Evolutionary conservation across 192 early-diverging fungal species (phyloP).

Genomic region (Coemansia sp.): DNA sequence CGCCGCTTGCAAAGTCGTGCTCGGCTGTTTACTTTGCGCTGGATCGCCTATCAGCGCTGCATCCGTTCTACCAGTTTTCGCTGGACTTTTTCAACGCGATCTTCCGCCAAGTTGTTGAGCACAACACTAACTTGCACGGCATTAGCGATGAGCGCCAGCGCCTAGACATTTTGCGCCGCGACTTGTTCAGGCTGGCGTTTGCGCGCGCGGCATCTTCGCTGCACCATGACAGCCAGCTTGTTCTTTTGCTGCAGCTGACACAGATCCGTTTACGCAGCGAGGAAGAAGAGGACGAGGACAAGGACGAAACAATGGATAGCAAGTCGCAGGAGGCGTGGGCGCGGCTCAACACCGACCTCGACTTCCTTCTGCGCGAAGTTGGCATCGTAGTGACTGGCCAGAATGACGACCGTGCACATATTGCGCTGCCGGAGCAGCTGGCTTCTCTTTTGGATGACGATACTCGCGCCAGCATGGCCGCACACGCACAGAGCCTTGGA

Average conservation of each 20-base stretch:
- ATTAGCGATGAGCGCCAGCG: constrained; percentile 69
- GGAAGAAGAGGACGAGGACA: constrained; percentile 32
- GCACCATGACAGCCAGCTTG: constrained; percentile 88
- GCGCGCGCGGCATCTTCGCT: constrained; percentile 77
- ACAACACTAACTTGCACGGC: constrained; percentile 65
- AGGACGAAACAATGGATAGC: not conserved
- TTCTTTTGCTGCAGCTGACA: constrained; percentile 81
- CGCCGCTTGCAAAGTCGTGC: constrained; percentile 87
- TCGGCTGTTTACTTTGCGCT: constrained; percentile 95
- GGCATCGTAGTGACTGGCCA: not conserved
- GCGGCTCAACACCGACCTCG: constrained; percentile 41
- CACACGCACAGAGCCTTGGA: constrained; percentile 24
- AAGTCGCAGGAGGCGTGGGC: constrained; percentile 43
- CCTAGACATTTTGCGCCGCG: constrained; percentile 69
- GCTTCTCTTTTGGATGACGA: constrained; percentile 30
- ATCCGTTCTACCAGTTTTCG: constrained; percentile 99
- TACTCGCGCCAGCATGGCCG: constrained; percentile 12
- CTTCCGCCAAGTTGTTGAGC: constrained; percentile 82
- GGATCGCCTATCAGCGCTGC: constrained; percentile 84
- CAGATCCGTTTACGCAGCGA: constrained; percentile 76
- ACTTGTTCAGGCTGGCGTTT: constrained; percentile 83
- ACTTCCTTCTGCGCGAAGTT: constrained; percentile 41
- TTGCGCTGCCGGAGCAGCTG: constrained; percentile 19
- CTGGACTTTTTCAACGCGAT: constrained; percentile 94
- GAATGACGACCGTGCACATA: not conserved